Conservation (phyloP, 345 rosid species). For the Punica granatum region DNA sequence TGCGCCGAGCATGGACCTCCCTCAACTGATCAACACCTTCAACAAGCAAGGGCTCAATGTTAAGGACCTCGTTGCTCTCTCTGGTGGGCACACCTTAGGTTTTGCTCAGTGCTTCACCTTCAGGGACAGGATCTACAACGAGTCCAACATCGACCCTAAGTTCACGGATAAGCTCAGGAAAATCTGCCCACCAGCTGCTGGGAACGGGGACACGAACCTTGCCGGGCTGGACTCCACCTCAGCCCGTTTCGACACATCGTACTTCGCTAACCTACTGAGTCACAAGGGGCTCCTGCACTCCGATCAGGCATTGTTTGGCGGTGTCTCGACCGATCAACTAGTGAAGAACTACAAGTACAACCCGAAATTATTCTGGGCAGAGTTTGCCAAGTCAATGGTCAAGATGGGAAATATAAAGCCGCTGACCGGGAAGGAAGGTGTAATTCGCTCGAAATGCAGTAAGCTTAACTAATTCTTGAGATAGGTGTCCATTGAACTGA, state of each 20-base stretch:
- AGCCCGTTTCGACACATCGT: slow-evolving; percentile 13
- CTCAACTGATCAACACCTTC: slow-evolving; percentile 28
- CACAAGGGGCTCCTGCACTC: slow-evolving; percentile 27
- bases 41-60: slow-evolving; percentile 31
- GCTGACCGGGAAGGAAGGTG: slow-evolving; percentile 33
- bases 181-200: slow-evolving; percentile 24
- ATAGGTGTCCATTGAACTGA: no score
- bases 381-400: slow-evolving; percentile 35
- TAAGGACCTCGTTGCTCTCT: slow-evolving; percentile 41
- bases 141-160: slow-evolving; percentile 21
- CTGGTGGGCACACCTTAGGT: slow-evolving; percentile 52
- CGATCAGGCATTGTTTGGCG: slow-evolving; percentile 24
- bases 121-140: slow-evolving; percentile 23
- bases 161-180: slow-evolving; percentile 24
- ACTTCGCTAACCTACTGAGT: slow-evolving; percentile 23
- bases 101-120: slow-evolving; percentile 21
- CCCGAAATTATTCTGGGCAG: slow-evolving; percentile 20
- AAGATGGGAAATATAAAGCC: slow-evolving; percentile 52
- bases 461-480: slow-evolving; percentile 8
- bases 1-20: slow-evolving; percentile 30
- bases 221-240: slow-evolving; percentile 18
- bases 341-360: slow-evolving; percentile 14
- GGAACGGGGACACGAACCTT: slow-evolving; percentile 10
- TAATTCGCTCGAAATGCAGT: slow-evolving; percentile 36
- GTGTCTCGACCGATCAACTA: slow-evolving; percentile 13